Evolutionary conservation across 306 rosid genomes (phyloP), one percentile per base, ranked within the genome.

Genomic region (Trifolium repens): DNA sequence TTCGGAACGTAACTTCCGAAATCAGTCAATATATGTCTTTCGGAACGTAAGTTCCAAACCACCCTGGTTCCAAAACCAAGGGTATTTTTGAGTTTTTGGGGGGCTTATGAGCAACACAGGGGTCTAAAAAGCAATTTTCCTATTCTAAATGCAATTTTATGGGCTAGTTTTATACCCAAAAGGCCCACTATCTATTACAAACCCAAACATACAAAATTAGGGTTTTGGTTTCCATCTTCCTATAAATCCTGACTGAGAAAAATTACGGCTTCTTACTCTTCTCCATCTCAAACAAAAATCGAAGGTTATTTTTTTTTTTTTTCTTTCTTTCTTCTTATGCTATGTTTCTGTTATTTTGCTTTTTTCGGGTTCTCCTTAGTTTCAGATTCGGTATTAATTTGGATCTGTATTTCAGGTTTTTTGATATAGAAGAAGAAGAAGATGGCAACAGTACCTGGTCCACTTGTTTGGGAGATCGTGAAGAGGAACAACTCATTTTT

Each of bases 381-480:
- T 17, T 52, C 4, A 0, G 1, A 9, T 3, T 47, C 9, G 55
- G 8, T 42, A 12, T 47, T 15, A 52, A 8, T 69, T 67, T 44
- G 27, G 76, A 84, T 79, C 70, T 76, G 40, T n/a, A 68, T 76
- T 58, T 73, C 74, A 86, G 90, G 78, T 59, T 40, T 59, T 46
- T 40, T 77, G 53, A 26, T 9, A 13, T 9, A 40, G 73, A 14
- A 74, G 49, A 49, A 74, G 49, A 49, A 74, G 78, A 67, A 47
- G 64, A 94, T 94, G 98, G 76, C 98, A 63, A 74, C 89, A 0
- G 87, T 91, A n/a, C 89, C 98, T 1, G 98, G 96, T 17, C 96
- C 85, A 8, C 85, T 94, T 72, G 73, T 94, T 5, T 94, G 98
- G 98, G 97, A 94, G 93, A 87, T 94, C 54, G 96, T 94, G 70